Evolutionary conservation across 768 basidiomycete species (phyloP), one percentile per base, ranked within the genome.

Genomic region (Boletus eberwhitei): DNA sequence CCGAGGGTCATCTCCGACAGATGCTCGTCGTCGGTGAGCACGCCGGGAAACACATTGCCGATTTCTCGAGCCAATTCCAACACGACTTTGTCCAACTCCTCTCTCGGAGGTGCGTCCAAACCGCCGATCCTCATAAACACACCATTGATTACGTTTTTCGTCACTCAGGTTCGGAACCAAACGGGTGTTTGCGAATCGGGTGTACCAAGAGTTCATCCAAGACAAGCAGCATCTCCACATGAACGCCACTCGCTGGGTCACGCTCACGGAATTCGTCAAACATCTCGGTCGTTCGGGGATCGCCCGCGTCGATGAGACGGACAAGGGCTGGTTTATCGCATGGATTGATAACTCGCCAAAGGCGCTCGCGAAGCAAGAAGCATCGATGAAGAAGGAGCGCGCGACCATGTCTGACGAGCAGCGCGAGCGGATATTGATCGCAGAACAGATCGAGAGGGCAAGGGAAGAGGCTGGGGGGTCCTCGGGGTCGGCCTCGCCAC

Each of bases 281-380:
- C 84, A 93, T 63, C 79, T 99, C 31, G 95, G 96, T 2, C 79
- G 92, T 36, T 75, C 78, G 2, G 95, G 97, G 34, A 77, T 97
- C 52, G 91, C 88, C 5, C 83, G 90, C 59, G 97, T 97, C 26
- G 97, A 98, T 67, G 96, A 98, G 75, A 98, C 93, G 42, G 97
- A 98, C 74, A 97, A 99, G 75, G 97, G 97, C 1, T 94, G 91
- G 86, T 99, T 95, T 71, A 80, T 99, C 57, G 85, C 88, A 35
- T 99, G 97, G 97, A 90, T 99, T 50, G 97, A 99, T 71, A 98
- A 81, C 71, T 90, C 90, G 53, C 97, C 97, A 14, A 91, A 93
- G 64, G 93, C 97, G 2, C 77, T 99, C 34, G 92, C 90, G 8
- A 93, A 93, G 32, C 67, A 90, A 81, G 91, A 92, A 71, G 90